Conservation (phyloP, 148 eudicot genomes). For the Selenicereus undatus region DNA sequence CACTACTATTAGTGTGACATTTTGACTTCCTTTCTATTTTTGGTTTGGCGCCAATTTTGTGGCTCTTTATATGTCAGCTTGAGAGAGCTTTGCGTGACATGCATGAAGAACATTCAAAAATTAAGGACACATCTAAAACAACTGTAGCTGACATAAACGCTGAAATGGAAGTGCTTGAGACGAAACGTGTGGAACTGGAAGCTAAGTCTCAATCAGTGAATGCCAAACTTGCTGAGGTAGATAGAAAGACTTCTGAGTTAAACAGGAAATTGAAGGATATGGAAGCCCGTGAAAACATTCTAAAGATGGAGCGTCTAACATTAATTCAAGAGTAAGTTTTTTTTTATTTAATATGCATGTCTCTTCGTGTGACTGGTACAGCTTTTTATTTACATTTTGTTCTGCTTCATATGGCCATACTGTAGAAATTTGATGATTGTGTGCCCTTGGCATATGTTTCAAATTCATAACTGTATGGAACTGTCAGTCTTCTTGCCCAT, state of each 20-base stretch:
- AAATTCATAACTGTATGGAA: not conserved
- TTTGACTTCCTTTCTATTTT: not conserved
- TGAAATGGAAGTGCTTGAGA: constrained; percentile 51
- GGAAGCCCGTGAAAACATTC: constrained; percentile 68
- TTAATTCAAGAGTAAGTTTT: constrained; percentile 59
- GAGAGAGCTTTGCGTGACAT: constrained; percentile 69
- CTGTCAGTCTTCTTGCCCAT: not conserved
- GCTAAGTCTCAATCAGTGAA: constrained; percentile 51
- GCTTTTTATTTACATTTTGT: not conserved
- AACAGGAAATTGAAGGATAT: constrained; percentile 76
- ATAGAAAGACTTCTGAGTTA: constrained; percentile 57
- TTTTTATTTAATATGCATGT: not conserved
- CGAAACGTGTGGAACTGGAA: constrained; percentile 56
- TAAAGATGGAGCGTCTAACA: constrained; percentile 54
- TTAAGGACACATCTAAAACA: constrained; percentile 48
- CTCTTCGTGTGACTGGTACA: constrained; percentile 11
- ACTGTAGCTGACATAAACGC: constrained; percentile 48
- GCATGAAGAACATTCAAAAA: constrained; percentile 45
- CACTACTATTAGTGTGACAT: not conserved
- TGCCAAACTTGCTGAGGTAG: constrained; percentile 66
- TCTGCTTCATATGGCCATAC: not conserved
- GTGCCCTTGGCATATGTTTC: constrained; percentile 10
- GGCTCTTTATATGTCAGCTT: constrained; percentile 48
- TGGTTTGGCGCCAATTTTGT: constrained; percentile 7
- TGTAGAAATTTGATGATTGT: constrained; percentile 2